Evolutionary conservation across 2,329 filamentous ascomycete genomes (phyloP).

Genomic region (Domatiomyces globalis): DNA sequence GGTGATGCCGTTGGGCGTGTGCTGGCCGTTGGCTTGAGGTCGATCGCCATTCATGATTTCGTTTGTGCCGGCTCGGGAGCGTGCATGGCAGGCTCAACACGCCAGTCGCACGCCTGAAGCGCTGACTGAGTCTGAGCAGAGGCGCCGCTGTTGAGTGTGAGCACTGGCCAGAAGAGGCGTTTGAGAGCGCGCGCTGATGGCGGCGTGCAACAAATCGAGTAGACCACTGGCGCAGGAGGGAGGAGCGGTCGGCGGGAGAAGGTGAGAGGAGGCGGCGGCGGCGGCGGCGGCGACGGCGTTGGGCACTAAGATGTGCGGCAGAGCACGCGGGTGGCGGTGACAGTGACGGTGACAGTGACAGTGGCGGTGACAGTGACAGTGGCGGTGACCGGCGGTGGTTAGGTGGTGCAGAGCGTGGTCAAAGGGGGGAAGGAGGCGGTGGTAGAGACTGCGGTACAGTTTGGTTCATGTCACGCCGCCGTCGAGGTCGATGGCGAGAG

Average conservation of each 20-base stretch:
- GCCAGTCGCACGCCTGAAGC: not conserved
- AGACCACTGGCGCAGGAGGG: not conserved
- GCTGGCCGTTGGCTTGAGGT: conserved; percentile 12
- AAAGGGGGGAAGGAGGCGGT: not conserved
- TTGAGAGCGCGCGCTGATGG: not conserved
- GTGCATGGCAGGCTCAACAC: not conserved
- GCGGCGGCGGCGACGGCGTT: too few relatives aligned
- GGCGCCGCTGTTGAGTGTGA: not conserved
- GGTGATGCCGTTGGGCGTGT: conserved; percentile 8
- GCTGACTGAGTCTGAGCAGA: not conserved
- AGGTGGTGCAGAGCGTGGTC: not conserved
- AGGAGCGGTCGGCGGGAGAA: not conserved
- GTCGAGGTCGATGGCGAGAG: not conserved
- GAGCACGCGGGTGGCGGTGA: too few relatives aligned
- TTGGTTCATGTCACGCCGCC: not conserved
- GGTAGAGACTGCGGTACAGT: not conserved
- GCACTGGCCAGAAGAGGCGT: too few relatives aligned
- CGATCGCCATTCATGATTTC: conserved; percentile 14
- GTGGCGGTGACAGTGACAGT: not conserved
- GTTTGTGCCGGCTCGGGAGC: not conserved
- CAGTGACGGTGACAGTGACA: not conserved
- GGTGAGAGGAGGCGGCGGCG: too few relatives aligned
- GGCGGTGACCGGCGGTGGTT: conserved; percentile 1
- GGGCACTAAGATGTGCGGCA: too few relatives aligned
- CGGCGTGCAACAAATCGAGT: not conserved